Evolutionary conservation across 352 stramenopile species (phyloP).

Genomic region (Pythium catenulatum): DNA sequence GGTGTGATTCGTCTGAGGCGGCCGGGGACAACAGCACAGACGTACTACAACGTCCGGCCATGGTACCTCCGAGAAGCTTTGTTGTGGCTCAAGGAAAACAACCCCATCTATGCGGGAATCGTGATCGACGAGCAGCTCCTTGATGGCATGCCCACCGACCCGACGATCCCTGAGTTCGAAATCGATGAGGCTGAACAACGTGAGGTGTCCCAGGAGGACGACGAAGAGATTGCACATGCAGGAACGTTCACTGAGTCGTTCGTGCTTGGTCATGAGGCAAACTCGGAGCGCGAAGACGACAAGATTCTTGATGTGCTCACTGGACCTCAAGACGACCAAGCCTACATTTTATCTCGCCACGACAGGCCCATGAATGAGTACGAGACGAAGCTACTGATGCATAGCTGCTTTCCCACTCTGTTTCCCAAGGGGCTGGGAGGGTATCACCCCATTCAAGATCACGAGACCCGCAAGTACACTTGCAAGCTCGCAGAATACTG

Average conservation of each 20-base stretch:
- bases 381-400: background rate
- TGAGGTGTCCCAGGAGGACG: too few species aligned
- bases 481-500: constrained; percentile 2
- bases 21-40: too few species aligned
- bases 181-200: too few species aligned
- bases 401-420: background rate
- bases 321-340: background rate
- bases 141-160: background rate
- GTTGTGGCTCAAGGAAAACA: background rate
- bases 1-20: constrained; percentile 6
- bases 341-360: background rate
- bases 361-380: constrained; percentile 1
- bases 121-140: background rate
- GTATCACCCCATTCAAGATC: background rate
- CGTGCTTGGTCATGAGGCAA: background rate
- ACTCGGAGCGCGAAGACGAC: background rate
- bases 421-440: background rate
- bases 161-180: background rate
- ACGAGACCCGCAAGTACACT: background rate
- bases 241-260: background rate
- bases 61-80: constrained; percentile 17
- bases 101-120: background rate
- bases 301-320: background rate
- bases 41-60: constrained; percentile 1
- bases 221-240: too few species aligned